These are phyloP conservation scores for Myxozyma vanderwaltii DNA, from an alignment of 805 yeast genomes.

Conservation along the genomic window DNA sequence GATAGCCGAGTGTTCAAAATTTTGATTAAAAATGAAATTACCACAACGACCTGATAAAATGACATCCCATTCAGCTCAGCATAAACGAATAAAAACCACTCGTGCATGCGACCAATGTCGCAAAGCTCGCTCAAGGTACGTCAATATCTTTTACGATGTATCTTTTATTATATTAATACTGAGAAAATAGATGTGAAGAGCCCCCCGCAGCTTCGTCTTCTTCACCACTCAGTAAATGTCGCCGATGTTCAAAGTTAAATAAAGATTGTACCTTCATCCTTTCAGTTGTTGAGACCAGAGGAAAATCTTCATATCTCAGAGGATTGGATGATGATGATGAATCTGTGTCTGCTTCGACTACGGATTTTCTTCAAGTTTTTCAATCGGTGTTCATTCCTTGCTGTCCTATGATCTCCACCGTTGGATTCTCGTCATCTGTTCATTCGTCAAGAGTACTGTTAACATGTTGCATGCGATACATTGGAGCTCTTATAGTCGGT, in stretches of 20 bases:
- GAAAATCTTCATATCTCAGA: slow-evolving; percentile 18
- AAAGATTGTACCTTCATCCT: slow-evolving; percentile 24
- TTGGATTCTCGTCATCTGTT: slow-evolving; percentile 15
- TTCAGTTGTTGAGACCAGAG: slow-evolving; percentile 23
- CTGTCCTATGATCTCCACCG: slow-evolving; percentile 21
- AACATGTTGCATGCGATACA: slow-evolving; percentile 22
- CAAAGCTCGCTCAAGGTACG: slow-evolving; percentile 23
- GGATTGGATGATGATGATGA: slow-evolving; percentile 4
- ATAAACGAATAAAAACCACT: slow-evolving; percentile 14
- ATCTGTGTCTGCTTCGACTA: background rate
- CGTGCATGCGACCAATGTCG: slow-evolving; percentile 27
- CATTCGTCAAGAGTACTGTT: slow-evolving; percentile 15
- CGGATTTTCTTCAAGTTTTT: slow-evolving; percentile 15
- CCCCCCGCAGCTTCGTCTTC: slow-evolving; percentile 17
- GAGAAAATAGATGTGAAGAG: slow-evolving; percentile 27
- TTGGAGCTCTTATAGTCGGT: slow-evolving; percentile 17
- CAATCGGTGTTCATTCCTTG: slow-evolving; percentile 9
- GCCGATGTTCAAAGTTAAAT: slow-evolving; percentile 20
- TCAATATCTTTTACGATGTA: too few species aligned
- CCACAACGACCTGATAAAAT: too few species aligned
- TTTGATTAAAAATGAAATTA: too few species aligned
- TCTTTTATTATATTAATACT: too few species aligned
- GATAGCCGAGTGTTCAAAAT: too few species aligned
- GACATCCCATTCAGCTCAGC: background rate
- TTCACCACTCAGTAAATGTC: slow-evolving; percentile 9